A percentile compares a stretch with the other conserved stretches of the same genome.
Conservation (phyloP, 345 rosid species). For the Alliaria petiolata region DNA sequence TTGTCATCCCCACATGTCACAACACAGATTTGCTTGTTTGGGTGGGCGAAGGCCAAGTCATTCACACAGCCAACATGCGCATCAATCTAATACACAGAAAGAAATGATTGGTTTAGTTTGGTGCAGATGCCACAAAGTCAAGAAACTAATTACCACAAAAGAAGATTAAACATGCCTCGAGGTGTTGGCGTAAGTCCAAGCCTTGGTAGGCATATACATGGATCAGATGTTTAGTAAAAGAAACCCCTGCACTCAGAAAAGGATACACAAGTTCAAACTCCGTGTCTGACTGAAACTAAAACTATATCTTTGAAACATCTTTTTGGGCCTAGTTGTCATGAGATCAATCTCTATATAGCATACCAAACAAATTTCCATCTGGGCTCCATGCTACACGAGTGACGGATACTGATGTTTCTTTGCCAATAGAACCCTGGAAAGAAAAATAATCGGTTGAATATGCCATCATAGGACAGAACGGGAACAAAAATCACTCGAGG, state of each 20-base stretch:
- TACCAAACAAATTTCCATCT: slow-evolving; percentile 67
- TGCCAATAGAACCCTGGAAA: slow-evolving; percentile 43
- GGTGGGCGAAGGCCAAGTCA: slow-evolving; percentile 65
- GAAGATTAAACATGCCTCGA: slow-evolving; percentile 42
- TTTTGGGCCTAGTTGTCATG: neutral
- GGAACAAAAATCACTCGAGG: neutral
- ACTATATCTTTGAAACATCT: neutral
- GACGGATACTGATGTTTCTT: slow-evolving; percentile 51
- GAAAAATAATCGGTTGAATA: slow-evolving; percentile 10
- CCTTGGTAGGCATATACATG: slow-evolving; percentile 61
- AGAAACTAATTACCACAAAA: neutral
- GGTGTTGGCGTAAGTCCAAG: slow-evolving; percentile 57
- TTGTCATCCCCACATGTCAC: slow-evolving; percentile 88
- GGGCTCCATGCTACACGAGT: slow-evolving; percentile 72
- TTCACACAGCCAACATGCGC: slow-evolving; percentile 75
- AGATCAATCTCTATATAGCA: neutral
- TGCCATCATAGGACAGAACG: neutral
- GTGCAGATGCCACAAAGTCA: neutral
- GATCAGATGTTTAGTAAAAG: slow-evolving; percentile 65
- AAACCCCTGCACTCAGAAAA: slow-evolving; percentile 49
- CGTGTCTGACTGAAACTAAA: slow-evolving; percentile 18
- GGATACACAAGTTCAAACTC: slow-evolving; percentile 7
- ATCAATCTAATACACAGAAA: slow-evolving; percentile 51
- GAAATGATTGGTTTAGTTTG: neutral
- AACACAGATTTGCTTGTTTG: slow-evolving; percentile 43